A percentile compares a stretch with the other conserved stretches of the same genome.
These are phyloP conservation scores for Candida albicans DNA, from an alignment of 1,139 yeast genomes.

Conservation along the genomic window DNA sequence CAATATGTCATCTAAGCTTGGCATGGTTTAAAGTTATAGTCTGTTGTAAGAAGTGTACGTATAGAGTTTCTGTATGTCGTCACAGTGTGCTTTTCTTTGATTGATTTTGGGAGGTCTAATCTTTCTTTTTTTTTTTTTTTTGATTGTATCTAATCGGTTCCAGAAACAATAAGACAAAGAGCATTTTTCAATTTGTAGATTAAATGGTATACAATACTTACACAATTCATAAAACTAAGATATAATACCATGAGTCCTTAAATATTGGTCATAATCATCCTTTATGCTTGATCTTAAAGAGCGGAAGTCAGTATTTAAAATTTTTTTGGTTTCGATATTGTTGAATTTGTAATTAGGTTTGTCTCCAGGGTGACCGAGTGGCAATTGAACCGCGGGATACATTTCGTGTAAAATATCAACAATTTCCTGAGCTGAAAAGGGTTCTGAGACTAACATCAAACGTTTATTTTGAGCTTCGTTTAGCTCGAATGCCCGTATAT, in stretches of 20 bases:
- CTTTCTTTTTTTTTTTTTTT: neutral
- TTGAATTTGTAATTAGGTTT: constrained; percentile 17
- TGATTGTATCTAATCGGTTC: neutral
- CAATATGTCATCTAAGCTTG: constrained; percentile 15
- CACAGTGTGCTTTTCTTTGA: too few species aligned
- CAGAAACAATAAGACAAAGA: too few species aligned
- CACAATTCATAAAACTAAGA: neutral
- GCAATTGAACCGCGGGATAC: constrained; percentile 26
- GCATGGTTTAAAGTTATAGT: constrained; percentile 9
- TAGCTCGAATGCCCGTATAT: constrained; percentile 30
- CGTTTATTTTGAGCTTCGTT: constrained; percentile 21
- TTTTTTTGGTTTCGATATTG: constrained; percentile 24
- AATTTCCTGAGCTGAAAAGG: constrained; percentile 22
- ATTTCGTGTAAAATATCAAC: constrained; percentile 21
- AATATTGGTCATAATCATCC: constrained; percentile 44
- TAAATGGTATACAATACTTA: too few species aligned
- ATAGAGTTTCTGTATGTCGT: too few species aligned
- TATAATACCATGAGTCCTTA: constrained; percentile 19
- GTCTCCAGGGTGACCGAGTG: constrained; percentile 38
- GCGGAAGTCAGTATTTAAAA: constrained; percentile 30
- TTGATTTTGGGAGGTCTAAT: too few species aligned
- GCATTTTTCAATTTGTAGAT: too few species aligned
- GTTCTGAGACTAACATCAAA: constrained; percentile 19
- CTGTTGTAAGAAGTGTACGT: too few species aligned
- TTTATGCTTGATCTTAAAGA: constrained; percentile 30